A percentile compares a stretch with the other conserved stretches of the same genome.
These are phyloP conservation scores for Linum trigynum DNA, from an alignment of 345 rosid genomes.

Conservation along the genomic window DNA sequence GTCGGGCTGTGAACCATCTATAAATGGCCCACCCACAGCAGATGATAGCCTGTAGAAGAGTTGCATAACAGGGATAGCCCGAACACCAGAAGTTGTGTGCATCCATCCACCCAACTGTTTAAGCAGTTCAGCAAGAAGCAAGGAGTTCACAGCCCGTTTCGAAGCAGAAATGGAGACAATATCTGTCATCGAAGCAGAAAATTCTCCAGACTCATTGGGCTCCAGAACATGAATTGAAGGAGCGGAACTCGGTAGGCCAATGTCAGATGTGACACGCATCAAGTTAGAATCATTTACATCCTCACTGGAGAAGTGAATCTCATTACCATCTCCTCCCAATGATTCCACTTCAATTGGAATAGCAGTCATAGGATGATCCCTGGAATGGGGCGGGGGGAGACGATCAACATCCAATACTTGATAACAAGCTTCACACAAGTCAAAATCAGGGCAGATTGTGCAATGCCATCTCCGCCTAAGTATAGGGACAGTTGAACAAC, in stretches of 20 bases:
- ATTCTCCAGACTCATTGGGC: slow-evolving; percentile 74
- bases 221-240: slow-evolving; percentile 93
- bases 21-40: slow-evolving; percentile 89
- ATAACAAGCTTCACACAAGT: slow-evolving; percentile 92
- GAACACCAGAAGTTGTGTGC: slow-evolving; percentile 69
- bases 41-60: slow-evolving; percentile 92
- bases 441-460: slow-evolving; percentile 95
- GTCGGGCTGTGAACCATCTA: slow-evolving; percentile 84
- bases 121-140: slow-evolving; percentile 86
- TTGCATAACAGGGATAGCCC: slow-evolving; percentile 92
- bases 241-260: slow-evolving; percentile 46
- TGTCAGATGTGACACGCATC: slow-evolving; percentile 39
- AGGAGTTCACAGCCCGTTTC: slow-evolving; percentile 79
- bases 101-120: slow-evolving; percentile 94
- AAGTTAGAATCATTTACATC: slow-evolving; percentile 51
- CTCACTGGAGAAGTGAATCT: slow-evolving; percentile 69
- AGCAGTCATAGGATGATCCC: slow-evolving; percentile 95
- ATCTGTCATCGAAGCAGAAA: slow-evolving; percentile 60
- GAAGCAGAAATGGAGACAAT: slow-evolving; percentile 90
- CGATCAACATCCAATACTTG: slow-evolving; percentile 73
- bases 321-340: slow-evolving; percentile 71
- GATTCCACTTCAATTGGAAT: slow-evolving; percentile 91
- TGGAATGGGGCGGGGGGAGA: slow-evolving; percentile 86
- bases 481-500: slow-evolving; percentile 96
- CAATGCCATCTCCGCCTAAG: slow-evolving; percentile 97